A percentile compares a stretch with the other conserved stretches of the same genome.
Evolutionary conservation across 2,329 filamentous ascomycete species (phyloP).

Genomic region (Arthroderma sp.): DNA sequence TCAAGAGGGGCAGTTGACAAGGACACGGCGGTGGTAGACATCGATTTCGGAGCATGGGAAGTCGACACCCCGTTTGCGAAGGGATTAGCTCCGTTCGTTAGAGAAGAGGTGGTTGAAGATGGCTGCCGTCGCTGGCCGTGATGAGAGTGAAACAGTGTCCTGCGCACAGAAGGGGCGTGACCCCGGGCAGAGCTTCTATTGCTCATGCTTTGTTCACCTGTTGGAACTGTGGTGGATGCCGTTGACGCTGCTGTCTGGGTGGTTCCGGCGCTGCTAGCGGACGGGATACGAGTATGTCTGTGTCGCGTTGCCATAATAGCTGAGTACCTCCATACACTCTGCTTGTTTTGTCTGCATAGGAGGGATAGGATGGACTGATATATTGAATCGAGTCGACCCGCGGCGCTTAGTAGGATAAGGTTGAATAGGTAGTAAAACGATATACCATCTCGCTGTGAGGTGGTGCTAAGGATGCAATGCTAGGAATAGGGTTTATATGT

Average conservation of each 20-base stretch:
- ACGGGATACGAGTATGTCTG: constrained; percentile 8
- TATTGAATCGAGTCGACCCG: too few relatives aligned
- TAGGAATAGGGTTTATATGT: too few relatives aligned
- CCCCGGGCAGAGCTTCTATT: too few relatives aligned
- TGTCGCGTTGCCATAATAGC: constrained; percentile 6
- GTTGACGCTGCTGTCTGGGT: constrained; percentile 3
- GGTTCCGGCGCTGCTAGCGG: constrained; percentile 6
- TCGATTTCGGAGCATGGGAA: background rate
- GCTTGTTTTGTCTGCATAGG: too few relatives aligned
- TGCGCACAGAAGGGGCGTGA: constrained; percentile 7
- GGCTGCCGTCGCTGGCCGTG: constrained; percentile 2
- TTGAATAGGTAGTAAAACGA: too few relatives aligned
- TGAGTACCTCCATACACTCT: too few relatives aligned
- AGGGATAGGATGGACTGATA: too few relatives aligned
- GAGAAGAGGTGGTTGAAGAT: constrained; percentile 1
- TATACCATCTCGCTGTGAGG: too few relatives aligned
- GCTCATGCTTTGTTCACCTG: too few relatives aligned
- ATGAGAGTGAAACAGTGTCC: constrained; percentile 9
- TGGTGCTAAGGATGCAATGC: too few relatives aligned
- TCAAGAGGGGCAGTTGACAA: constrained; percentile 12
- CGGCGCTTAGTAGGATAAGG: too few relatives aligned
- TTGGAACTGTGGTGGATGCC: constrained; percentile 5
- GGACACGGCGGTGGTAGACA: background rate
- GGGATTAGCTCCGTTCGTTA: constrained; percentile 3
- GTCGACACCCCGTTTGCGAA: constrained; percentile 1